These are phyloP conservation scores for Tothia fuscella DNA, from an alignment of 2,329 filamentous ascomycete species.

Conservation along the genomic window DNA sequence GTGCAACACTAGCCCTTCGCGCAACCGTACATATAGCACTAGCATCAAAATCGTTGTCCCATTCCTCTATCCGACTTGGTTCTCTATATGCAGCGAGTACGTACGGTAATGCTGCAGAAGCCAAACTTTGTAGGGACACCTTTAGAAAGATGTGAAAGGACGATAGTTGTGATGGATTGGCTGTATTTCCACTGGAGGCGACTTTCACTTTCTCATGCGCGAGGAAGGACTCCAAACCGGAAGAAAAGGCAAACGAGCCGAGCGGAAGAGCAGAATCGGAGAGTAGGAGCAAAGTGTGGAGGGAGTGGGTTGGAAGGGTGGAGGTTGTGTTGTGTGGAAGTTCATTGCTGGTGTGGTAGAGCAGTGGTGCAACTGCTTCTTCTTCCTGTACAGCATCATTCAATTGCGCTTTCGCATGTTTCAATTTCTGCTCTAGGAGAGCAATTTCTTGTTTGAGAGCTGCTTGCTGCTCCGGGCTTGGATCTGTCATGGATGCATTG, in stretches of 20 bases:
- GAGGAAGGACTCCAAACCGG: constrained; percentile 70
- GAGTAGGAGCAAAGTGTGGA: constrained; percentile 64
- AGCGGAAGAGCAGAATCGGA: constrained; percentile 72
- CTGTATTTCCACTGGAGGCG: constrained; percentile 19
- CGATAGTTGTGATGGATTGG: constrained; percentile 15
- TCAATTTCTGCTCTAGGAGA: constrained; percentile 42
- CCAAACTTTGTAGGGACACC: constrained; percentile 58
- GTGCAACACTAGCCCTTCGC: constrained; percentile 59
- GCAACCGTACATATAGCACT: constrained; percentile 69
- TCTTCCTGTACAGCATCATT: constrained; percentile 30
- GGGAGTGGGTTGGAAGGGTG: constrained; percentile 15
- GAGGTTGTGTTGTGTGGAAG: constrained; percentile 11
- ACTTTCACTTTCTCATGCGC: constrained; percentile 41
- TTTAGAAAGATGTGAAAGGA: constrained; percentile 49
- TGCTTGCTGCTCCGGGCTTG: constrained; percentile 12
- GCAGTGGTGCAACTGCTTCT: neutral
- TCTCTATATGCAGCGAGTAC: constrained; percentile 54
- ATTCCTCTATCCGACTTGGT: constrained; percentile 37
- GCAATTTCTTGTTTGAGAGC: constrained; percentile 41
- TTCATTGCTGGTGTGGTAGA: neutral
- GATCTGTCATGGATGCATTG: no score
- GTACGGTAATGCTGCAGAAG: constrained; percentile 63
- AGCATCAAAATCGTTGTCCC: constrained; percentile 70
- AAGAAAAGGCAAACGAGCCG: constrained; percentile 79
- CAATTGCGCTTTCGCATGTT: constrained; percentile 36